Conservation (phyloP, 2,329 filamentous ascomycete genomes). For the Sphaceloma murrayae region DNA sequence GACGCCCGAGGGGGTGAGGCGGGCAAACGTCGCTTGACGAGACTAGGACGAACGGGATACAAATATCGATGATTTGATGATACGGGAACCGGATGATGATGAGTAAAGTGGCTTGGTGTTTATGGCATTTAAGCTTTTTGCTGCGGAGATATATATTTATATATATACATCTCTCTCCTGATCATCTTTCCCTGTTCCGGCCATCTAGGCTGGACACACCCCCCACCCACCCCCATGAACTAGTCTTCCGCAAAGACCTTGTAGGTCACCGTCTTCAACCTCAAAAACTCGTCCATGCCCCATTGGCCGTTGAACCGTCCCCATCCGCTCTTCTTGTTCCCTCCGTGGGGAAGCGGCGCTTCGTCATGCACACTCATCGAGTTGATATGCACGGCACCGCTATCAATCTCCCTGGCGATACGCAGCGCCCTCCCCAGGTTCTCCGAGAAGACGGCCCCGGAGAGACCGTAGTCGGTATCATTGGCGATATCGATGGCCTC, state of each 20-base stretch:
- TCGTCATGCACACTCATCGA: constrained; percentile 40
- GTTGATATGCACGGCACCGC: constrained; percentile 48
- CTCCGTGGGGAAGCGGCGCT: constrained; percentile 39
- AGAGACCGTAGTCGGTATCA: constrained; percentile 67
- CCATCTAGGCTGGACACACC: too few relatives aligned
- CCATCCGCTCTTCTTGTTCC: constrained; percentile 41
- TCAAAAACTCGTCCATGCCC: constrained; percentile 41
- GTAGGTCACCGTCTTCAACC: constrained; percentile 29
- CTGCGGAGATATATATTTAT: too few relatives aligned
- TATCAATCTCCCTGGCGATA: constrained; percentile 41
- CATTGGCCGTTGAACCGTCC: constrained; percentile 38
- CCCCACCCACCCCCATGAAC: too few relatives aligned
- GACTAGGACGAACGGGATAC: too few relatives aligned
- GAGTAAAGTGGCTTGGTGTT: too few relatives aligned
- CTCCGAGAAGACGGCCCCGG: constrained; percentile 59
- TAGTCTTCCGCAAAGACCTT: constrained; percentile 19
- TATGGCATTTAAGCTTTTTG: too few relatives aligned
- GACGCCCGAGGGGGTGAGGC: too few relatives aligned
- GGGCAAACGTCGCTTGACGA: too few relatives aligned
- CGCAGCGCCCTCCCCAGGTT: constrained; percentile 44
- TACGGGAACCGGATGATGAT: too few relatives aligned
- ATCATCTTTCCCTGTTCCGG: too few relatives aligned
- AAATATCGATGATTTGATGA: too few relatives aligned
- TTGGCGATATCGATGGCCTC: constrained; percentile 25
- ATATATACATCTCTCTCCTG: too few relatives aligned